phyloP scores from a whole-genome alignment of 345 rosid genomes.

The Aquilaria yunnanensis region DNA sequence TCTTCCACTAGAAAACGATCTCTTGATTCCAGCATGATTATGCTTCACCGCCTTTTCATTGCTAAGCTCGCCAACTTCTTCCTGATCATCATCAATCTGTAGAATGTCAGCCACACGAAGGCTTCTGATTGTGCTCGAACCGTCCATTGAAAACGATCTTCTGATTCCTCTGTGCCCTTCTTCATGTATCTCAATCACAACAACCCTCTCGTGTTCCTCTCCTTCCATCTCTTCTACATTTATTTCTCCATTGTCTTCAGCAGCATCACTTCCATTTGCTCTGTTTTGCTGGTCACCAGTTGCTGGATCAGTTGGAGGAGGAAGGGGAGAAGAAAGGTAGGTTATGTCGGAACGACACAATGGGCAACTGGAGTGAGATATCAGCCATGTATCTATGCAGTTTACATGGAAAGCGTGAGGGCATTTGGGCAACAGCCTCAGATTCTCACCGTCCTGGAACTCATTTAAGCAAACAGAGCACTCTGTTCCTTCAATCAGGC shows the following conservation, averaged over 20 bases:
- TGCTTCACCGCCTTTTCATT: conserved; percentile 31
- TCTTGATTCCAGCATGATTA: not conserved
- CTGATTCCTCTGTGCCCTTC: conserved; percentile 24
- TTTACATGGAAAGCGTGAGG: conserved; percentile 59
- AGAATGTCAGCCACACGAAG: conserved; percentile 37
- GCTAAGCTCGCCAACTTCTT: conserved; percentile 18
- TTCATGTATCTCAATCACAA: conserved; percentile 31
- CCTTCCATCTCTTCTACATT: not conserved
- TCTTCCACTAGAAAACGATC: not conserved
- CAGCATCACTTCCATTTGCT: not conserved
- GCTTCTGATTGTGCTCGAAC: conserved; percentile 12
- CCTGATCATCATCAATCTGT: conserved; percentile 20
- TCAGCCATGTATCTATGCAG: conserved; percentile 70
- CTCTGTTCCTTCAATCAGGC: conserved; percentile 56
- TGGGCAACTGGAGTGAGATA: conserved; percentile 53
- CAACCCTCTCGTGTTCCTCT: conserved; percentile 10
- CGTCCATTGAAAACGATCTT: conserved; percentile 57
- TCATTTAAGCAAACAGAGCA: conserved; percentile 66
- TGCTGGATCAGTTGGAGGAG: conserved; percentile 21
- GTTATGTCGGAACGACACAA: conserved; percentile 26
- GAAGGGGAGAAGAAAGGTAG: not conserved
- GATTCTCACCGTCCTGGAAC: conserved; percentile 38
- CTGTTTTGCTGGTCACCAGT: not conserved
- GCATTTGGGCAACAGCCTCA: conserved; percentile 59
- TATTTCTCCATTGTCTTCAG: conserved; percentile 13